phyloP scores from a whole-genome alignment of 2,329 filamentous ascomycete species.

The Aspergillus novoparasiticus region DNA sequence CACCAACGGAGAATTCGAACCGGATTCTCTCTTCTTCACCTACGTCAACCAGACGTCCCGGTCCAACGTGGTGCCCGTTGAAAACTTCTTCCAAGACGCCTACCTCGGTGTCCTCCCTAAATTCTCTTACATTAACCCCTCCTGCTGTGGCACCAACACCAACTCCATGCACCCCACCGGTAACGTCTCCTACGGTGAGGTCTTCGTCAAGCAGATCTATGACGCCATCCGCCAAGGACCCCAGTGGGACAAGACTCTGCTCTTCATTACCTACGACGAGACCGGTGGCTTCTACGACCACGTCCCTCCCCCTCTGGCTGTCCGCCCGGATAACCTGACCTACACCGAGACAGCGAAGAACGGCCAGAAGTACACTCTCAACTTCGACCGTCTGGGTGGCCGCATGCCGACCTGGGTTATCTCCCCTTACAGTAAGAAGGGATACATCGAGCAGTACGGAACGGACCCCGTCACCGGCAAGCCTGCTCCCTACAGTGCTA shows the following conservation, averaged over 20 bases:
- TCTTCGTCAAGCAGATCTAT: constrained; percentile 40
- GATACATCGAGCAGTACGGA: constrained; percentile 34
- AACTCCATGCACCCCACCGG: constrained; percentile 40
- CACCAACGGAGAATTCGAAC: constrained; percentile 25
- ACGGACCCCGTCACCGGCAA: constrained; percentile 22
- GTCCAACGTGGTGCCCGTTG: constrained; percentile 31
- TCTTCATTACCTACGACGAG: constrained; percentile 43
- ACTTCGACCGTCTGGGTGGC: constrained; percentile 32
- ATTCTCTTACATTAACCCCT: constrained; percentile 42
- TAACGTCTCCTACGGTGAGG: constrained; percentile 39
- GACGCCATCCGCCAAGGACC: constrained; percentile 38
- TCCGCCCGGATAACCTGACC: constrained; percentile 35
- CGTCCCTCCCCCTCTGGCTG: constrained; percentile 37
- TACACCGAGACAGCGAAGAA: constrained; percentile 35
- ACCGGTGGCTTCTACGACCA: constrained; percentile 44
- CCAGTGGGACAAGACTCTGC: constrained; percentile 40
- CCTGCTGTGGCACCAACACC: constrained; percentile 43
- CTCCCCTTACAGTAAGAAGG: constrained; percentile 35
- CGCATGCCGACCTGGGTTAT: constrained; percentile 34
- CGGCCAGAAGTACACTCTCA: constrained; percentile 30
- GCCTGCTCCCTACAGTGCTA: constrained; percentile 30
- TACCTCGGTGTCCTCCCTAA: constrained; percentile 34
- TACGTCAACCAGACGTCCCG: constrained; percentile 40
- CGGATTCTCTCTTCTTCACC: constrained; percentile 37
- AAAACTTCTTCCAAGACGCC: constrained; percentile 39